Base-by-base conservation (phyloP, 345 rosid species). In the Bretschneidera sinensis region DNA sequence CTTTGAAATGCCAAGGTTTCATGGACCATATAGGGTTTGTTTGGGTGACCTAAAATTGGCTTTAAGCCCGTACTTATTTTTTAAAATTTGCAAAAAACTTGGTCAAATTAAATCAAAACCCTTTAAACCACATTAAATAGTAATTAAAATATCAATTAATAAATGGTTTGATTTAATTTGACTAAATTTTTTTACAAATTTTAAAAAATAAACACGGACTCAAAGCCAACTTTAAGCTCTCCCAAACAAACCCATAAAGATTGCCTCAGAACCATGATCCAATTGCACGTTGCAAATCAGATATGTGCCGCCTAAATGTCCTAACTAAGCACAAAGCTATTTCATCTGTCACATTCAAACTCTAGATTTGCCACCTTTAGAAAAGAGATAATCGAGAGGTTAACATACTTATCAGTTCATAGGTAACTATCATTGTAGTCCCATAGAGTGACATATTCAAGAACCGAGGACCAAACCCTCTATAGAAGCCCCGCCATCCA, bases 341-440 rank as follows among this genome's bases (percentile, higher is more conserved):
- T 51, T 25, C 19, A 59, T 43, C 15, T 0, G 28, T 28, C 49
- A 17, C 33, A 35, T 24, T 33, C 43, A 49, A 68, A 19, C 34
- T 61, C 17, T 50, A 22, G 48, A 47, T 51, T 7, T 39, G 15
- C 11, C 16, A 39, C 19, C 33, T 19, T 47, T 17, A 57, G 24
- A 17, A 24, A 34, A 24, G 19, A 19, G n/a, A 16, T 19, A 10
- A 17, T 19, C 51, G 43, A 23, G 53, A 70, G 24, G 23, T 19
- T 0, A 20, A 64, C 85, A 13, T 81, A 81, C 88, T 85, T 68
- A 74, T 81, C 63, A 83, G 67, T 75, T 85, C 92, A 17, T 85
- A 79, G 25, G 88, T 81, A 53, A 85, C 83, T 24, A 81, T 83
- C 88, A 83, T 83, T 47, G 92, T 79, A 16, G 92, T 79, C 49